Evolutionary conservation across 257 asterid species (phyloP).

Genomic region (Avicennia marina): DNA sequence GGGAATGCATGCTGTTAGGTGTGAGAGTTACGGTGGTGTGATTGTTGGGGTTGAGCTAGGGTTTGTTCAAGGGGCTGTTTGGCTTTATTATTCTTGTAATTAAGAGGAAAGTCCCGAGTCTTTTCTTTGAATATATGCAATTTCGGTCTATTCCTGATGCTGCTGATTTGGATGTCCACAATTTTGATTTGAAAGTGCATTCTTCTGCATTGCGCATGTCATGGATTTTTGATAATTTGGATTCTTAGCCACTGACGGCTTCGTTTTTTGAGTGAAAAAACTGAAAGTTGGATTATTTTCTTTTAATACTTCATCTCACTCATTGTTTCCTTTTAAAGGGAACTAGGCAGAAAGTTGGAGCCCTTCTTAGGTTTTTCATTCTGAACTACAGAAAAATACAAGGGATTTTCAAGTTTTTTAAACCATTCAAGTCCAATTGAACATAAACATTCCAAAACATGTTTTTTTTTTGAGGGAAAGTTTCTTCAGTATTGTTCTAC

Average conservation of each 20-base stretch:
- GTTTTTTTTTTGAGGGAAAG: not conserved
- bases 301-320: not conserved
- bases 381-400: not conserved
- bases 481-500: constrained; percentile 1
- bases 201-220: constrained; percentile 19
- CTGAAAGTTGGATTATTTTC: not conserved
- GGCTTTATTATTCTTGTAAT: constrained; percentile 8
- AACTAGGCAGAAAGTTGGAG: constrained; percentile 1
- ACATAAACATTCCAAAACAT: not conserved
- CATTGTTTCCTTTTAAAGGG: not conserved
- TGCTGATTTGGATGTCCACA: not conserved
- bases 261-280: not conserved
- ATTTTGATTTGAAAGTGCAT: constrained; percentile 17
- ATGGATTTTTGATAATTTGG: constrained; percentile 17
- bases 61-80: constrained; percentile 18
- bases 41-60: constrained; percentile 33
- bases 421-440: not conserved
- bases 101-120: constrained; percentile 11
- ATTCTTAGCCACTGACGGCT: constrained; percentile 16
- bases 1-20: constrained; percentile 34
- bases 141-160: constrained; percentile 11
- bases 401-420: not conserved
- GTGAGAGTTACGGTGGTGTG: constrained; percentile 15
- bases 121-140: not conserved
- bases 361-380: too few relatives aligned